Conservation (phyloP, 306 rosid species). For the Pyrus pyrifolia region DNA sequence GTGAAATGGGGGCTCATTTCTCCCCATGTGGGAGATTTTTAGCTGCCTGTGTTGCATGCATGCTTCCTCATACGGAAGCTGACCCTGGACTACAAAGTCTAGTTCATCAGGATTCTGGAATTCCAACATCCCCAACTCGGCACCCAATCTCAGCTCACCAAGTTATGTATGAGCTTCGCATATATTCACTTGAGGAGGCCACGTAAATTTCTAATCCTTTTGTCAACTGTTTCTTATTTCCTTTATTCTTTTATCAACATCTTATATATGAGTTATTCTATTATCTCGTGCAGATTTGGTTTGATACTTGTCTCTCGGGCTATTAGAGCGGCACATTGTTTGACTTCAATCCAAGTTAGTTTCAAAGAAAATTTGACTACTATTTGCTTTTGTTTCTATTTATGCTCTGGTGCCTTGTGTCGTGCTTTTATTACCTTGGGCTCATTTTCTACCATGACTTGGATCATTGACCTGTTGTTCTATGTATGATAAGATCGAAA, state of each 20-base stretch:
- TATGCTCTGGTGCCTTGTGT: not conserved
- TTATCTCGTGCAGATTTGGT: slow-evolving; percentile 47
- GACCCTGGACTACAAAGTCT: slow-evolving; percentile 48
- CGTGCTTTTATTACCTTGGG: not conserved
- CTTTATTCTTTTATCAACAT: not conserved
- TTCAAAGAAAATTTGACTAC: slow-evolving; percentile 1
- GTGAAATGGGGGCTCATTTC: slow-evolving; percentile 99
- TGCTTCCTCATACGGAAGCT: slow-evolving; percentile 56
- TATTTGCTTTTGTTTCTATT: not conserved
- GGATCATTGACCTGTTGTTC: not conserved
- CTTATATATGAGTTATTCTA: not conserved
- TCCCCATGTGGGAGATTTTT: slow-evolving; percentile 97
- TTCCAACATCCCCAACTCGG: slow-evolving; percentile 62
- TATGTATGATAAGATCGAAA: not conserved
- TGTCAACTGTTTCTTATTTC: slow-evolving; percentile 1
- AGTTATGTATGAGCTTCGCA: slow-evolving; percentile 68
- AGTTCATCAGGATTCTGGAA: slow-evolving; percentile 50
- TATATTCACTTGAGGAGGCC: slow-evolving; percentile 68
- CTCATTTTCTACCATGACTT: not conserved
- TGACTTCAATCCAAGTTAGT: slow-evolving; percentile 72
- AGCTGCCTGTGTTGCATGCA: slow-evolving; percentile 96
- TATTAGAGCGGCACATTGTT: slow-evolving; percentile 75
- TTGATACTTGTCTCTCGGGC: slow-evolving; percentile 52
- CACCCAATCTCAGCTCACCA: slow-evolving; percentile 73
- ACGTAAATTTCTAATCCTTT: slow-evolving; percentile 41